Conservation (phyloP, 1,139 yeast genomes). For the Taiozyma sp. region DNA sequence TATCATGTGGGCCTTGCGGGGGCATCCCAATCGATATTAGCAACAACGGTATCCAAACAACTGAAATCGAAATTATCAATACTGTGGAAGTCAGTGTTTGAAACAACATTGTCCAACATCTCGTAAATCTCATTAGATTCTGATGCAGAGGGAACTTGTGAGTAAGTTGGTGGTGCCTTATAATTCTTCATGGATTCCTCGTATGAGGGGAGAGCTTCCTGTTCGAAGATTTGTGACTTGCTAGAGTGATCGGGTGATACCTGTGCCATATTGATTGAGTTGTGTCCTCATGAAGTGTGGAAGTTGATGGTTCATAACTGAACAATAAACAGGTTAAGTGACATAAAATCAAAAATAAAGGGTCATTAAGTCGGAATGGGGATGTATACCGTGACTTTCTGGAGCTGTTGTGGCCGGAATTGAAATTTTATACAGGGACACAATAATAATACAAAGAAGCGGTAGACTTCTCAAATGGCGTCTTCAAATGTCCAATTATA, state of each 20-base stretch:
- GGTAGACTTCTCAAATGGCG: too few relatives aligned
- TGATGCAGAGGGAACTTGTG: background rate
- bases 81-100: conserved; percentile 10
- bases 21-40: background rate
- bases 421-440: too few relatives aligned
- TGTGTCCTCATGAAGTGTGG: too few relatives aligned
- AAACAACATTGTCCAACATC: conserved; percentile 8
- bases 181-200: conserved; percentile 5
- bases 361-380: too few relatives aligned
- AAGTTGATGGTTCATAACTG: too few relatives aligned
- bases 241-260: background rate
- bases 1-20: background rate
- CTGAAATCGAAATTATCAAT: conserved; percentile 15
- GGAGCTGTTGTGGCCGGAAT: too few relatives aligned
- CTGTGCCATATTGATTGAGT: background rate
- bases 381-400: too few relatives aligned
- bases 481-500: too few relatives aligned
- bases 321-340: too few relatives aligned
- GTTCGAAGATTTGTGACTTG: background rate
- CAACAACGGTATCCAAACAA: conserved; percentile 4
- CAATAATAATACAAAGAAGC: too few relatives aligned
- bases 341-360: too few relatives aligned
- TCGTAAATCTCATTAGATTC: conserved; percentile 3
- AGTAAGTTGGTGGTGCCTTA: conserved; percentile 6
- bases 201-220: conserved; percentile 1